A percentile compares a stretch with the other conserved stretches of the same genome.
These are phyloP conservation scores for Gaeumannomyces tritici DNA, from an alignment of 2,329 filamentous ascomycete genomes.

Conservation along the genomic window DNA sequence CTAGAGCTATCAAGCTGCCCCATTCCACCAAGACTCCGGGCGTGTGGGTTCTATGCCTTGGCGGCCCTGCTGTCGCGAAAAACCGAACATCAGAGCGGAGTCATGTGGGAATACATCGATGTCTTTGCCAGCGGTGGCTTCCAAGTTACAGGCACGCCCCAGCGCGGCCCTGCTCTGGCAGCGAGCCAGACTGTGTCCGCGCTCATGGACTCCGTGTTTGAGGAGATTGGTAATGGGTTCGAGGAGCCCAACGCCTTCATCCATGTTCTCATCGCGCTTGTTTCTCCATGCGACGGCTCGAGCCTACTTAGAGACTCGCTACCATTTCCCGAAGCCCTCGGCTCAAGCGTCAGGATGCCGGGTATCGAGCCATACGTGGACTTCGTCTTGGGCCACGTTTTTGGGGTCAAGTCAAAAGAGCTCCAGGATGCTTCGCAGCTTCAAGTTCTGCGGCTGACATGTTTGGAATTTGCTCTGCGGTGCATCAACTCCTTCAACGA, in stretches of 20 bases:
- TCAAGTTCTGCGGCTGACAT: conserved; percentile 66
- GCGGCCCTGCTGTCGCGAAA: conserved; percentile 70
- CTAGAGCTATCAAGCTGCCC: conserved; percentile 69
- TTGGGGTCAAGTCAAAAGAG: conserved; percentile 57
- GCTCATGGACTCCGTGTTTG: conserved; percentile 55
- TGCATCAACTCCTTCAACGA: conserved; percentile 89
- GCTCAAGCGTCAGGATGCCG: conserved; percentile 62
- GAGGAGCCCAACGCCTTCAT: conserved; percentile 83
- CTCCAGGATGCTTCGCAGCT: conserved; percentile 58
- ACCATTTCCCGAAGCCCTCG: conserved; percentile 80
- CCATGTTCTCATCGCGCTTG: conserved; percentile 61
- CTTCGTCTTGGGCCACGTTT: conserved; percentile 73
- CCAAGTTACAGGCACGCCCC: conserved; percentile 15
- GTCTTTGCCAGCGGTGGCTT: conserved; percentile 59
- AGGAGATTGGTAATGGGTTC: conserved; percentile 67
- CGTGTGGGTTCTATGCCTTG: conserved; percentile 74
- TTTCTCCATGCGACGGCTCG: conserved; percentile 54
- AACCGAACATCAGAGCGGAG: conserved; percentile 52
- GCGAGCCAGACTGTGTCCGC: conserved; percentile 19
- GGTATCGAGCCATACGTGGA: conserved; percentile 92
- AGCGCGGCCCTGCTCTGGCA: neutral
- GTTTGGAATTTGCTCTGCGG: conserved; percentile 71
- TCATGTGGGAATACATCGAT: conserved; percentile 75
- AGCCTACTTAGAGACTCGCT: conserved; percentile 61
- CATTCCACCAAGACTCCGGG: conserved; percentile 68